Conservation (phyloP, 345 rosid species). For the Boechera stricta region DNA sequence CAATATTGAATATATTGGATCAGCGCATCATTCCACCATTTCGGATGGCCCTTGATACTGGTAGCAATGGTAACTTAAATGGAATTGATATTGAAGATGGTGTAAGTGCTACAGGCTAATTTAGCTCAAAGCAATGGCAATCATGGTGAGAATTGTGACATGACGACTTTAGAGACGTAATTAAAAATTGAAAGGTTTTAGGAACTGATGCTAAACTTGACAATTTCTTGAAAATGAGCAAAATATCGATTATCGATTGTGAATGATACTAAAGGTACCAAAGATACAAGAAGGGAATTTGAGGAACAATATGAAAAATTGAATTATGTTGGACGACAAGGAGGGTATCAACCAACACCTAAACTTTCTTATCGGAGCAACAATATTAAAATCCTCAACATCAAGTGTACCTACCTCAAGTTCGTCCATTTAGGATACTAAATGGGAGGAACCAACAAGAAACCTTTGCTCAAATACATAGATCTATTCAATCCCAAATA, state of each 20-base stretch:
- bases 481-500: not conserved
- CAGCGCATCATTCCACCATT: too few relatives aligned
- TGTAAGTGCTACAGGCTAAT: not conserved
- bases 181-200: not conserved
- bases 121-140: not conserved
- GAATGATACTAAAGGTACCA: not conserved
- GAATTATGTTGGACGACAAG: not conserved
- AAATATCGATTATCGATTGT: not conserved
- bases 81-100: not conserved
- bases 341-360: not conserved
- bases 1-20: too few relatives aligned
- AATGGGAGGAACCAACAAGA: not conserved
- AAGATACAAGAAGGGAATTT: not conserved
- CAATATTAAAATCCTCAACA: not conserved
- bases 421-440: not conserved
- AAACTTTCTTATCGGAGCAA: not conserved
- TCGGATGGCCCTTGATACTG: not conserved
- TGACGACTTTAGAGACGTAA: not conserved
- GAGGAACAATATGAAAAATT: not conserved
- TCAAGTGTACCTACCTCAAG: not conserved
- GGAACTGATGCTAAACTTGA: not conserved
- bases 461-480: too few relatives aligned
- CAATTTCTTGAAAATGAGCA: not conserved
- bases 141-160: not conserved
- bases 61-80: not conserved